Evolutionary conservation across 306 rosid genomes (phyloP).

Genomic region (Acacia confusa): DNA sequence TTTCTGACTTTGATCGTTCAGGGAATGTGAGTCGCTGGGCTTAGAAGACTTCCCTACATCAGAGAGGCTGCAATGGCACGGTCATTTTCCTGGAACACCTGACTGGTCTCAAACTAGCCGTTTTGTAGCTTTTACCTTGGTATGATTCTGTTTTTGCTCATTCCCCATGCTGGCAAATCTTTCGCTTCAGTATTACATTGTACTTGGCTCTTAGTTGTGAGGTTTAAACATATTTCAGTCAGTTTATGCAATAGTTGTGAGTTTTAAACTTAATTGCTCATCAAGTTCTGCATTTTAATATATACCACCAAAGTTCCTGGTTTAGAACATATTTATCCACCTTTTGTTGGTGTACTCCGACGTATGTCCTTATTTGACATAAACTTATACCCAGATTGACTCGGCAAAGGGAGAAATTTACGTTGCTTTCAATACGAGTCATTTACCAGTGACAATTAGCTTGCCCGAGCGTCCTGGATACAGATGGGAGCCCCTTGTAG

Average conservation of each 20-base stretch:
- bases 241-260: background rate
- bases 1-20: slow-evolving; percentile 41
- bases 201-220: background rate
- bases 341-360: background rate
- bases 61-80: slow-evolving; percentile 94
- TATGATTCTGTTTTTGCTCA: slow-evolving; percentile 34
- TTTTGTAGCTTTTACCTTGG: slow-evolving; percentile 88
- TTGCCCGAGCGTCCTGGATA: slow-evolving; percentile 85
- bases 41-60: slow-evolving; percentile 85
- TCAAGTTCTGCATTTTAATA: background rate
- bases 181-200: background rate
- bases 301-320: background rate
- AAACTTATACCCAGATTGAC: slow-evolving; percentile 62
- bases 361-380: slow-evolving; percentile 26
- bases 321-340: background rate
- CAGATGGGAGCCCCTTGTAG: slow-evolving; percentile 85
- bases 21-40: slow-evolving; percentile 91
- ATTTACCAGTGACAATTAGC: slow-evolving; percentile 56
- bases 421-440: slow-evolving; percentile 85
- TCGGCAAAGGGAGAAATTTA: slow-evolving; percentile 79
- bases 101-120: slow-evolving; percentile 91
- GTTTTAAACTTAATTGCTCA: background rate
- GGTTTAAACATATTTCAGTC: background rate
- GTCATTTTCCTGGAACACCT: slow-evolving; percentile 76
- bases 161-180: background rate